Conservation (phyloP, 495 filamentous ascomycete species). For the Glonium stellatum region DNA sequence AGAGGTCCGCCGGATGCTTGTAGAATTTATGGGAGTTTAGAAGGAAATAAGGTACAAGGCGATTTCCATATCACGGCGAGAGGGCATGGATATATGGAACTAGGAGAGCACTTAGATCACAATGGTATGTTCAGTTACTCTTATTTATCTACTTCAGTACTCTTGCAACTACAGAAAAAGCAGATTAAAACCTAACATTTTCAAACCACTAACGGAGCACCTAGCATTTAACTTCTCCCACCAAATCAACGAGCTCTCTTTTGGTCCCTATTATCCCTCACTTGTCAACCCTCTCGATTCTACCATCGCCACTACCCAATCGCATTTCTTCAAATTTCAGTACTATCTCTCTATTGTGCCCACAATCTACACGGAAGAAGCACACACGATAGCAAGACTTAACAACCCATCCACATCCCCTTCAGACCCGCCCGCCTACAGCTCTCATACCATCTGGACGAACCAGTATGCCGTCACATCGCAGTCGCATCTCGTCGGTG, state of each 20-base stretch:
- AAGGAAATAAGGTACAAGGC: constrained; percentile 92
- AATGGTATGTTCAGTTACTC: constrained; percentile 47
- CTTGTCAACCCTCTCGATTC: constrained; percentile 91
- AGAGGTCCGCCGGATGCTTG: constrained; percentile 58
- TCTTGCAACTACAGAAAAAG: too few relatives aligned
- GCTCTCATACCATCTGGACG: constrained; percentile 60
- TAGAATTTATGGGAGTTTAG: constrained; percentile 80
- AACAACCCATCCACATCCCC: constrained; percentile 36
- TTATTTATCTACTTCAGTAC: background rate
- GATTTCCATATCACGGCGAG: constrained; percentile 97
- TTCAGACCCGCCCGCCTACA: constrained; percentile 20
- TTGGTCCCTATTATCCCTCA: constrained; percentile 88
- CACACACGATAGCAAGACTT: constrained; percentile 34
- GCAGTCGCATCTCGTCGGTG: constrained; percentile 60
- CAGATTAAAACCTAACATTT: too few relatives aligned
- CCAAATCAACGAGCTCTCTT: constrained; percentile 92
- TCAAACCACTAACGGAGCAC: background rate
- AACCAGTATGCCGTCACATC: constrained; percentile 98
- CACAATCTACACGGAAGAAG: constrained; percentile 74
- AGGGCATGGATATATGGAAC: constrained; percentile 85
- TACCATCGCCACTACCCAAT: constrained; percentile 66
- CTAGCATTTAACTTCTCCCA: constrained; percentile 97
- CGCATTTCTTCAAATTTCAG: constrained; percentile 91
- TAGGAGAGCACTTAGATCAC: constrained; percentile 78
- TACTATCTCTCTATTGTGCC: constrained; percentile 97